phyloP scores from a whole-genome alignment of 1,284 basidiomycete genomes.

The Neonothopanus nambi region DNA sequence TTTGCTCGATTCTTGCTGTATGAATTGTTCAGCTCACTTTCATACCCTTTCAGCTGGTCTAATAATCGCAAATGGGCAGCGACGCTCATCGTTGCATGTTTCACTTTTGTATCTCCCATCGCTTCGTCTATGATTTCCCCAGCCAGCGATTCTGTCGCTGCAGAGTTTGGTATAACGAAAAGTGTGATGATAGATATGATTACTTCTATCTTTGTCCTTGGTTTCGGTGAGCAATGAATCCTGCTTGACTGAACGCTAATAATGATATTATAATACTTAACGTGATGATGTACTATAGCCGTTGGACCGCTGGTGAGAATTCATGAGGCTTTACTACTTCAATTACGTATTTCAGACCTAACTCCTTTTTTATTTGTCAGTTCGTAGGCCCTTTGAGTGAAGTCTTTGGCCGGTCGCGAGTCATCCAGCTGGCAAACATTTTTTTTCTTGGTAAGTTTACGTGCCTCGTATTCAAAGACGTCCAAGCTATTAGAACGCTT shows the following conservation, averaged over 20 bases:
- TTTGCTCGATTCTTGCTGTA: no score
- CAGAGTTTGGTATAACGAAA: conserved; percentile 13
- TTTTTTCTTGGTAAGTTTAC: conserved; percentile 35
- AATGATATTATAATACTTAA: no score
- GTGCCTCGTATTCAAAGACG: not conserved
- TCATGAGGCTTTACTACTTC: no score
- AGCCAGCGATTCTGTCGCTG: conserved; percentile 11
- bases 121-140: conserved; percentile 17
- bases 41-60: conserved; percentile 10
- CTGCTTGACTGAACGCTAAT: not conserved
- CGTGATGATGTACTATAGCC: conserved; percentile 17
- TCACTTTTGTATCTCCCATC: conserved; percentile 16
- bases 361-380: not conserved
- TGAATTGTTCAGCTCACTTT: not conserved
- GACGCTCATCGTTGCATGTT: conserved; percentile 15
- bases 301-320: conserved; percentile 39
- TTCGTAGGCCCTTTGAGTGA: conserved; percentile 53
- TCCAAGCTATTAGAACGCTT: not conserved
- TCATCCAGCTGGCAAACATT: conserved; percentile 42
- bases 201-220: conserved; percentile 15
- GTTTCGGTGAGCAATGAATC: conserved; percentile 9
- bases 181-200: conserved; percentile 13
- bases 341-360: not conserved
- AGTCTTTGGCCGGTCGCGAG: conserved; percentile 32
- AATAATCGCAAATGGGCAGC: conserved; percentile 17